phyloP scores from a whole-genome alignment of 805 yeast genomes.

The Yamadazyma paraphyllophila region DNA sequence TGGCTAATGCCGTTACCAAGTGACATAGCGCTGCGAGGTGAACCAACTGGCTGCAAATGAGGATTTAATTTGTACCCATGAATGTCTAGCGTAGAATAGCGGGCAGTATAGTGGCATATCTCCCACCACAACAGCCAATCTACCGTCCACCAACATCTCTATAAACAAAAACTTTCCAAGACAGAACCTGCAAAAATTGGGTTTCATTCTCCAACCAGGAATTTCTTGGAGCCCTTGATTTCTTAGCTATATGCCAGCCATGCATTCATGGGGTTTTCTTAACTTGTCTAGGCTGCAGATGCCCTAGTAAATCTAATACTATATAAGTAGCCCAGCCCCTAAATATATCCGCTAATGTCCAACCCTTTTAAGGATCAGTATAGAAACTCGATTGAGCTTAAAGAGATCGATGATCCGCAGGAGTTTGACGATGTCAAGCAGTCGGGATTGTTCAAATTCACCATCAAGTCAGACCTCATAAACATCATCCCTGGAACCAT shows the following conservation, averaged over 20 bases:
- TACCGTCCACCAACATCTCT: too few relatives aligned
- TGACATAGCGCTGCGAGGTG: too few relatives aligned
- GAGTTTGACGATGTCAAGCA: conserved; percentile 4
- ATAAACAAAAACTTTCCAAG: too few relatives aligned
- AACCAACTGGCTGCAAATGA: too few relatives aligned
- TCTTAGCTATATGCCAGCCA: background rate
- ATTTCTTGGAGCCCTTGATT: background rate
- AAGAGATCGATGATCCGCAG: background rate
- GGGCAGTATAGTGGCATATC: too few relatives aligned
- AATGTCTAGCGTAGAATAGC: too few relatives aligned
- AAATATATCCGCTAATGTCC: conserved; percentile 85
- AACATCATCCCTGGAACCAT: conserved; percentile 23
- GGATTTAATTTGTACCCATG: too few relatives aligned
- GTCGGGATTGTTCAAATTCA: conserved; percentile 17
- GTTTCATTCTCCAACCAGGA: background rate
- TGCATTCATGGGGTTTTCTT: background rate
- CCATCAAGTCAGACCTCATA: conserved; percentile 15
- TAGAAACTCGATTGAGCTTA: conserved; percentile 2
- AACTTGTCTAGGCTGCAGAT: background rate
- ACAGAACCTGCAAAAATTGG: too few relatives aligned
- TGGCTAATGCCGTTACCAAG: too few relatives aligned
- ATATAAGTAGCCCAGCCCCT: conserved; percentile 67
- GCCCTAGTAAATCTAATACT: background rate
- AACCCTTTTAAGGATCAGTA: conserved; percentile 3
- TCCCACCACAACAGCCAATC: too few relatives aligned